Evolutionary conservation across 768 basidiomycete species (phyloP).

Genomic region (Serendipita sp.): DNA sequence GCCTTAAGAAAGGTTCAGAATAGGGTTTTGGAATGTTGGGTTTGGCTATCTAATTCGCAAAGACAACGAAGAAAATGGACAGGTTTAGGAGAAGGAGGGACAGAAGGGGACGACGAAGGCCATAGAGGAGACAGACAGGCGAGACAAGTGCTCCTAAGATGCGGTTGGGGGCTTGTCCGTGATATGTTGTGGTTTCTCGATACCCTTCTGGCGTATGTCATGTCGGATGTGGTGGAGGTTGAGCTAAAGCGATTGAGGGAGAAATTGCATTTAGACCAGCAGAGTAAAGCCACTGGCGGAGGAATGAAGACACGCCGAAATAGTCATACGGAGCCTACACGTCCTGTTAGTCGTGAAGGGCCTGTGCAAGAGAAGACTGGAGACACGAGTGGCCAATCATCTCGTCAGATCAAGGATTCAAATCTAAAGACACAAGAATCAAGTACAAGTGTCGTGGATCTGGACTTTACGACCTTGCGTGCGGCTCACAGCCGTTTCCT

Average conservation of each 20-base stretch:
- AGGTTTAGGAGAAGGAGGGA: constrained; percentile 73
- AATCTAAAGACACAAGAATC: constrained; percentile 13
- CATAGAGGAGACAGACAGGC: constrained; percentile 24
- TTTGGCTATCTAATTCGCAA: constrained; percentile 69
- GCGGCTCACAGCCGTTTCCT: constrained; percentile 69
- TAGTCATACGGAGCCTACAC: neutral
- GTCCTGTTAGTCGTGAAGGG: neutral
- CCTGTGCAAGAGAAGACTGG: constrained; percentile 12
- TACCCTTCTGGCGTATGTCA: constrained; percentile 64
- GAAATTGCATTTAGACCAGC: constrained; percentile 23
- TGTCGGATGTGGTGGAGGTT: constrained; percentile 78
- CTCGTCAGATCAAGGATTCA: constrained; percentile 11
- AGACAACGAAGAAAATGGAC: constrained; percentile 75
- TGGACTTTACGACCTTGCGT: constrained; percentile 80
- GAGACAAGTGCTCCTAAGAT: constrained; percentile 49
- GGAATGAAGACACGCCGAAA: neutral
- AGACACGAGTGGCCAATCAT: constrained; percentile 14
- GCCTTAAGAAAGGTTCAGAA: constrained; percentile 73
- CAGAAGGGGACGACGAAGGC: constrained; percentile 38
- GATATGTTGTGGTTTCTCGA: constrained; percentile 90
- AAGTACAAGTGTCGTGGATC: constrained; percentile 24
- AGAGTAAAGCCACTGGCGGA: neutral
- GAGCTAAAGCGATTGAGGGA: constrained; percentile 62
- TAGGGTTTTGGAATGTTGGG: constrained; percentile 67
- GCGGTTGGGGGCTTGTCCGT: constrained; percentile 73